These are phyloP conservation scores for Ogataea trehalophila DNA, from an alignment of 805 yeast genomes.

Conservation along the genomic window DNA sequence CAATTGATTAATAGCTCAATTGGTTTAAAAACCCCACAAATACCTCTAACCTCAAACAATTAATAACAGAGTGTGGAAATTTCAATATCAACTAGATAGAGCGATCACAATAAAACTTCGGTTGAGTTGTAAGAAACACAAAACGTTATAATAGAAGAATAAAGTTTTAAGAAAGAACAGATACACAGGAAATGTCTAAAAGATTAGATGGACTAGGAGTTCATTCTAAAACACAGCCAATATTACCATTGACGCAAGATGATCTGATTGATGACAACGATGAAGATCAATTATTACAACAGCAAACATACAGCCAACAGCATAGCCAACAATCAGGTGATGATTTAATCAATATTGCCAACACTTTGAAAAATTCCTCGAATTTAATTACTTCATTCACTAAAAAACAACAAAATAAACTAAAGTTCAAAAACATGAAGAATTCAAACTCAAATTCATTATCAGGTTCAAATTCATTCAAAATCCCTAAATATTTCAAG, in stretches of 20 bases:
- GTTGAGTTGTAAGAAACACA: not conserved
- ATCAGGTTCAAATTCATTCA: slow-evolving; percentile 2
- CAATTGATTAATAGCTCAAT: no score
- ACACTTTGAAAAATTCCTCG: slow-evolving; percentile 22
- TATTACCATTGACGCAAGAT: slow-evolving; percentile 21
- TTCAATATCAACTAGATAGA: no score
- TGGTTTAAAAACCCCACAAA: no score
- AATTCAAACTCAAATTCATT: slow-evolving; percentile 10
- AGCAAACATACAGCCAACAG: not conserved
- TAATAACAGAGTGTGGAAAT: no score
- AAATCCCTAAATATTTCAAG: slow-evolving; percentile 28
- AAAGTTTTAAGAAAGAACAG: not conserved
- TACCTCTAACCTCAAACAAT: no score
- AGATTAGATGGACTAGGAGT: slow-evolving; percentile 18
- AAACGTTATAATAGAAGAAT: not conserved
- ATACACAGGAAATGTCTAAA: slow-evolving; percentile 11
- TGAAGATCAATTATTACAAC: slow-evolving; percentile 7
- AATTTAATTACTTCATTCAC: slow-evolving; percentile 22
- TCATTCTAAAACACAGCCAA: slow-evolving; percentile 11
- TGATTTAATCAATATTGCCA: slow-evolving; percentile 23
- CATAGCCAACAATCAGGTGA: slow-evolving; percentile 3
- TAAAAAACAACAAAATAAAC: slow-evolving; percentile 21
- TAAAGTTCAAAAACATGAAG: slow-evolving; percentile 17
- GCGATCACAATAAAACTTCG: no score
- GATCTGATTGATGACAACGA: slow-evolving; percentile 12